These are phyloP conservation scores for Fonsecaea monophora DNA, from an alignment of 2,329 filamentous ascomycete species.

Conservation along the genomic window DNA sequence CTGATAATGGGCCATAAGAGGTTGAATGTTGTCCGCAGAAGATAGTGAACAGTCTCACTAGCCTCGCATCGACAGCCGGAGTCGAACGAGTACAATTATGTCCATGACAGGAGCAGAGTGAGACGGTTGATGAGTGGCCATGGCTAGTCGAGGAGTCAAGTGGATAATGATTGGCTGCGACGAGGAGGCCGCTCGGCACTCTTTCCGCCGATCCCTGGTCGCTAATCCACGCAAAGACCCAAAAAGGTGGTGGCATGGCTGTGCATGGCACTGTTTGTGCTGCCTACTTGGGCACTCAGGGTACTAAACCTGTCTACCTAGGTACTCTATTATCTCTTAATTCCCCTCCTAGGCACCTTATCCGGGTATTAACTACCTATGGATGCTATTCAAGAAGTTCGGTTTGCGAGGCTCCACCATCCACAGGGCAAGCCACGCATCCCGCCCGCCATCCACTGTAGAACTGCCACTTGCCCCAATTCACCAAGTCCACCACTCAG, in stretches of 20 bases:
- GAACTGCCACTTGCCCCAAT: constrained; percentile 17
- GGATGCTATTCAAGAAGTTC: neutral
- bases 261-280: neutral
- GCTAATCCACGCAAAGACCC: constrained; percentile 2
- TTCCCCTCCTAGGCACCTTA: constrained; percentile 1
- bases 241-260: constrained; percentile 1
- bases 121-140: constrained; percentile 26
- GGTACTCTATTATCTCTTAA: neutral
- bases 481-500: constrained; percentile 7
- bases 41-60: constrained; percentile 12
- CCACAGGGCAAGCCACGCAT: constrained; percentile 19
- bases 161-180: constrained; percentile 27
- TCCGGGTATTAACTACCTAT: constrained; percentile 1
- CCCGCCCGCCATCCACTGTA: constrained; percentile 21
- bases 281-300: neutral
- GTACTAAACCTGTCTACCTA: neutral
- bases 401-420: constrained; percentile 27
- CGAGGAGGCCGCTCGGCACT: constrained; percentile 12
- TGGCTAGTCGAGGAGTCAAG: constrained; percentile 27
- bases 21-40: neutral
- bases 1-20: constrained; percentile 23
- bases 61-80: constrained; percentile 18
- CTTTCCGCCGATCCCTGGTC: constrained; percentile 16
- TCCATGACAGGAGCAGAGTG: constrained; percentile 6
- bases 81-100: constrained; percentile 36